Base-by-base conservation (phyloP, 108 stramenopile genomes). In the Schizochytrium sp. region DNA sequence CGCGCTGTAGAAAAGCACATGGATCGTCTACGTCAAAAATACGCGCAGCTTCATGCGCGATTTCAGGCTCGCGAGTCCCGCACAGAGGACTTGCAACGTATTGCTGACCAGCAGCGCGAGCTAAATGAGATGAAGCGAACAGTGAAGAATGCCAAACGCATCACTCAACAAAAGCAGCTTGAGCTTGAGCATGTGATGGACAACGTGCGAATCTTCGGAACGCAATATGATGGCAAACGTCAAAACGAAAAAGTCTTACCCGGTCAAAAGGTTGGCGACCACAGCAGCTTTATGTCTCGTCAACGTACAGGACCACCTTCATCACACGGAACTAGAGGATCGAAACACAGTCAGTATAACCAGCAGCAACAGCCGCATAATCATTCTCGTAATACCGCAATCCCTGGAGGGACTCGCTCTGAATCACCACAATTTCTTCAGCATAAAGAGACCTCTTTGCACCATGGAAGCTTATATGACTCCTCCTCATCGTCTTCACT, bases 21-120 rank as follows among this genome's bases (percentile, higher is more conserved):
- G 61, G 45, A 46, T 4, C 47, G 47, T 3, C 0, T n/a, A 10
- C 61, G 61, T 0, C n/a, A 45, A 55, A 28, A 60, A 5, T 42
- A 69, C 42, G 49, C 45, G 17, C 42, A 64, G 4, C 1, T 88
- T 10, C 8, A 38, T 7, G 44, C 44, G 3, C 88, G 88, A 60
- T 88, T 88, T 64, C 17, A 64, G 40, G 61, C 61, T 28, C 88
- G 88, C 61, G 88, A 64, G 88, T 64, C 88, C 13, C 61, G 88
- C 15, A 40, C 5, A 38, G 88, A 88, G 3, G 88, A 88, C 49
- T 4, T 88, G 17, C n/a, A 64, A 64, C 40, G 15, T 3, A 88
- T 88, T 46, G 19, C 61, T 46, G 46, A n/a, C n/a, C 88, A 64
- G 28, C 87, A 58, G 56, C 28, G 40, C 57, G 55, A 57, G n/a